Percentiles rank a stretch among this genome's conserved stretches.
Evolutionary conservation across 2,329 filamentous ascomycete species (phyloP).

Genomic region (Ophiostoma himal-ulmi): DNA sequence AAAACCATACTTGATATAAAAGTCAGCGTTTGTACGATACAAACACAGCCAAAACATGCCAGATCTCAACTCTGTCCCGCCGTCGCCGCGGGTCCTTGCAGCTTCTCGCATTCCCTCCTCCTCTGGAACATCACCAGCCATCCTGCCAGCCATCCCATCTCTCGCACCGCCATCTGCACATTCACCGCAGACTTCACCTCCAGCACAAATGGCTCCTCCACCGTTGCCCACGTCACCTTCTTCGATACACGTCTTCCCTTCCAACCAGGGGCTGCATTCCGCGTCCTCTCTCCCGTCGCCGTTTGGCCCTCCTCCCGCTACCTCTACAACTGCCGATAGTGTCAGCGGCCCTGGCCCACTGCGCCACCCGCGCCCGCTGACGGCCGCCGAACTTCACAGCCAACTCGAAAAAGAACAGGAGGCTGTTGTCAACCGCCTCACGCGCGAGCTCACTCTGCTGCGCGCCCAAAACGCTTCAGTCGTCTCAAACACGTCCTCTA

Average conservation of each 20-base stretch:
- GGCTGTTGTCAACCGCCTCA: constrained; percentile 88
- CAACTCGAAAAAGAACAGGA: constrained; percentile 95
- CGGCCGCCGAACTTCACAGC: constrained; percentile 79
- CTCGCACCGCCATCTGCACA: neutral
- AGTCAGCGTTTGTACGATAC: neutral
- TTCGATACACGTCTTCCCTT: constrained; percentile 52
- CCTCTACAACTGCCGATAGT: constrained; percentile 38
- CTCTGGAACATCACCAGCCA: constrained; percentile 18
- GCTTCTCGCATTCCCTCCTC: constrained; percentile 40
- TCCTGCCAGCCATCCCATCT: neutral
- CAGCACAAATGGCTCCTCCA: constrained; percentile 38
- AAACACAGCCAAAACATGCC: constrained; percentile 37
- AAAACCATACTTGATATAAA: neutral
- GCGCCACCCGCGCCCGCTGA: constrained; percentile 80
- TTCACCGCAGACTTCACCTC: neutral
- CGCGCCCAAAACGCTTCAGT: constrained; percentile 65
- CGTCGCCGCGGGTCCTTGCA: constrained; percentile 43
- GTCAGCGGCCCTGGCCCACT: constrained; percentile 62
- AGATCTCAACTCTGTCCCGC: constrained; percentile 52
- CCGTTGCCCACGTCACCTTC: constrained; percentile 39
- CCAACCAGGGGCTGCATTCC: constrained; percentile 42
- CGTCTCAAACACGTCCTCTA: constrained; percentile 59
- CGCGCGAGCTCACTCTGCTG: constrained; percentile 79
- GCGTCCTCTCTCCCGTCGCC: constrained; percentile 40
- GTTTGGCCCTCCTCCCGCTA: constrained; percentile 32